phyloP scores from a whole-genome alignment of 2,329 filamentous ascomycete genomes.

The Fusarium coicis region DNA sequence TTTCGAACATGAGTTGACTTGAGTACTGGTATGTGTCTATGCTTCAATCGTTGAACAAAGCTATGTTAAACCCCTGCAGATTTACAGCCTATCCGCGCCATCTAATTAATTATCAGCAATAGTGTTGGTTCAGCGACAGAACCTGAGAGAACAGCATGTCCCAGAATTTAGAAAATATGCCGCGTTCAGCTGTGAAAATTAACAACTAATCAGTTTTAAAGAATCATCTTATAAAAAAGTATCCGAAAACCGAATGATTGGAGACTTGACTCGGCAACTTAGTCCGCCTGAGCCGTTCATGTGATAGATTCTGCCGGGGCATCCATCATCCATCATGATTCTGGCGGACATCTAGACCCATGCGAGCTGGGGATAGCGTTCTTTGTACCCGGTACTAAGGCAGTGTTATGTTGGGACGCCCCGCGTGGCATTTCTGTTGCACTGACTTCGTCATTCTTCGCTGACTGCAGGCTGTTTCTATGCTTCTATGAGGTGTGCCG shows the following conservation, averaged over 20 bases:
- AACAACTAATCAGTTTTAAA: background rate
- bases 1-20: background rate
- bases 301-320: slow-evolving; percentile 38
- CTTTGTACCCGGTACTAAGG: slow-evolving; percentile 27
- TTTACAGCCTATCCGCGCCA: slow-evolving; percentile 2
- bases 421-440: slow-evolving; percentile 20
- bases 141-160: background rate
- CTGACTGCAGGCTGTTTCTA: slow-evolving; percentile 1
- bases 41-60: slow-evolving; percentile 9
- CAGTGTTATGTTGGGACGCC: slow-evolving; percentile 27
- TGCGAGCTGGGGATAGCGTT: slow-evolving; percentile 28
- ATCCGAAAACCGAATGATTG: slow-evolving; percentile 14
- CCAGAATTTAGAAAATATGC: slow-evolving; percentile 9
- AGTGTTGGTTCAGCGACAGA: background rate
- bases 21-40: background rate
- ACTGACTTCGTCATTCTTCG: slow-evolving; percentile 34
- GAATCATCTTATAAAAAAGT: background rate
- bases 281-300: slow-evolving; percentile 29
- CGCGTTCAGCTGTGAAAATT: slow-evolving; percentile 3
- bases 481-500: background rate
- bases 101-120: slow-evolving; percentile 24
- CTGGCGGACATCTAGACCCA: slow-evolving; percentile 25
- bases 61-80: slow-evolving; percentile 4
- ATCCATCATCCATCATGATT: slow-evolving; percentile 26
- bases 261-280: slow-evolving; percentile 22